phyloP scores from a whole-genome alignment of 2,329 filamentous ascomycete species.

The Fusarium sp. region DNA sequence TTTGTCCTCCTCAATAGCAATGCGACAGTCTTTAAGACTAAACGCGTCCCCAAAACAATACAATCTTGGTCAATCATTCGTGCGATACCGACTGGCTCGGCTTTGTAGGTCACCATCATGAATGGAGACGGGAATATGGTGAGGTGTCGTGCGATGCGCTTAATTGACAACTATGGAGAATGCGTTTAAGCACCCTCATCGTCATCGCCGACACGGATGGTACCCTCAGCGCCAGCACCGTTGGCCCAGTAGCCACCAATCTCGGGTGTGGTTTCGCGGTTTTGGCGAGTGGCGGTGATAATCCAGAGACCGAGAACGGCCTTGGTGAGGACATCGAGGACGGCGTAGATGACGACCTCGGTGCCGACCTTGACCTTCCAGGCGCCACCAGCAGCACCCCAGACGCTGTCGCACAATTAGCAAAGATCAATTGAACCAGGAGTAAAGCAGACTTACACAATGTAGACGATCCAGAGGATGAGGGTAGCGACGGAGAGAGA shows the following conservation, averaged over 20 bases:
- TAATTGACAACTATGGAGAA: neutral
- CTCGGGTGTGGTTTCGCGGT: conserved; percentile 54
- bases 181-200: conserved; percentile 46
- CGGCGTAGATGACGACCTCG: conserved; percentile 48
- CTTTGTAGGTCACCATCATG: neutral
- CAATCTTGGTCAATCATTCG: conserved; percentile 17
- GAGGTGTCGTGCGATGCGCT: neutral
- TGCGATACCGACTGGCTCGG: conserved; percentile 6
- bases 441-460: conserved; percentile 42
- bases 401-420: conserved; percentile 38
- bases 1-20: neutral
- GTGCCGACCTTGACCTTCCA: conserved; percentile 46
- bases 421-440: neutral
- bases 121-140: neutral
- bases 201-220: conserved; percentile 57
- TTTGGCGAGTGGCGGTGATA: conserved; percentile 52
- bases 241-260: conserved; percentile 56
- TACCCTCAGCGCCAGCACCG: conserved; percentile 52
- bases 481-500: conserved; percentile 41
- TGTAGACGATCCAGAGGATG: conserved; percentile 46
- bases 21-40: neutral
- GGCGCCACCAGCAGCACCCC: conserved; percentile 46
- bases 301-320: conserved; percentile 49
- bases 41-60: neutral
- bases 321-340: conserved; percentile 50